Evolutionary conservation across 179 eudicot species (phyloP).

Genomic region (Corrigiola litoralis): DNA sequence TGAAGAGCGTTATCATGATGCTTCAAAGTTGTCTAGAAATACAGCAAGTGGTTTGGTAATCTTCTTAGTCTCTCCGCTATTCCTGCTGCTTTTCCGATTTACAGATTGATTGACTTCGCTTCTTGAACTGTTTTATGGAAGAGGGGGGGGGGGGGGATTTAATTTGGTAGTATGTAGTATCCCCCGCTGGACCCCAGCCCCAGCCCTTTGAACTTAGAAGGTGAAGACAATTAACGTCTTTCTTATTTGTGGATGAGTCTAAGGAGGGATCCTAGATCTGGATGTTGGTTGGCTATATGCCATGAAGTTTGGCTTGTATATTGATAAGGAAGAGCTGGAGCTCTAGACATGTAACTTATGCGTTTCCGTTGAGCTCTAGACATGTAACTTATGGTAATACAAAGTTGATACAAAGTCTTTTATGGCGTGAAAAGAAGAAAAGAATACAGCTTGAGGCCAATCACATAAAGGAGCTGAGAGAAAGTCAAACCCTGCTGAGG

Average conservation of each 20-base stretch:
- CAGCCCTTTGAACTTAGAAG: neutral
- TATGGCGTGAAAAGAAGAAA: too few relatives aligned
- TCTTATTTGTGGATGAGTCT: neutral
- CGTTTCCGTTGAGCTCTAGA: neutral
- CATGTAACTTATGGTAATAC: too few relatives aligned
- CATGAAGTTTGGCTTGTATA: neutral
- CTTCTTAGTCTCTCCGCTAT: neutral
- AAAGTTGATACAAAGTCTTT: too few relatives aligned
- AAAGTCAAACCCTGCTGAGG: too few relatives aligned
- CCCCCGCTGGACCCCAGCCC: neutral
- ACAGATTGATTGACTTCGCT: too few relatives aligned
- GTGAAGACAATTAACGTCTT: neutral
- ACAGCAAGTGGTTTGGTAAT: constrained; percentile 96
- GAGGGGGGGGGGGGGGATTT: too few relatives aligned
- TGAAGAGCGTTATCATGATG: constrained; percentile 91
- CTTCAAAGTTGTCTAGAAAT: constrained; percentile 70
- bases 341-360: neutral
- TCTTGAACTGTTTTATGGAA: too few relatives aligned
- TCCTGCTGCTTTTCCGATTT: neutral
- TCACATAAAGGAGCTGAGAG: too few relatives aligned
- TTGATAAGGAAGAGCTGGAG: neutral
- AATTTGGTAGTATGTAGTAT: neutral
- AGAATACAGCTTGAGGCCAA: too few relatives aligned
- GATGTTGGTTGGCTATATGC: neutral
- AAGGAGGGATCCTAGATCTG: neutral